Evolutionary conservation across 495 filamentous ascomycete species (phyloP), one percentile per base, ranked within the genome.

Genomic region (Trichodelitschia bisporula): DNA sequence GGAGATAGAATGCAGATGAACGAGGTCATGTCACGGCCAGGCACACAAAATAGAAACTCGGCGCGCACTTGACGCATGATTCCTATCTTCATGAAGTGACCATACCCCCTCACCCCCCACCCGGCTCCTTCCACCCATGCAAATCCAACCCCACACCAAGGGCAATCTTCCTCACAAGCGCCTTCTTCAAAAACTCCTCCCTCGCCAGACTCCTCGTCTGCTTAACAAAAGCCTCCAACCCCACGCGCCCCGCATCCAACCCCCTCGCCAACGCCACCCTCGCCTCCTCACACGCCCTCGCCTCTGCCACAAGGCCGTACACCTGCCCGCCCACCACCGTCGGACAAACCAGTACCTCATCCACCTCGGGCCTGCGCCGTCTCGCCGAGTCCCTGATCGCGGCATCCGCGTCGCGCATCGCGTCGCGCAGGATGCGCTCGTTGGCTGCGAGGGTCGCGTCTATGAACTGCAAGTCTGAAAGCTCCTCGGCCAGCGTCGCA

Each of bases 261-360:
- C 74, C 86, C 26, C 69, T 58, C 16, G 79, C 77, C 24, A 97
- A 58, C 15, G 83, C 69, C 41, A 78, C 86, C 37, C 92, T 67
- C 15, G 75, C 74, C 39, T 92, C 83, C 31, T 69, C 73, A 21
- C 86, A 60, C 4, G 71, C 77, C 29, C 69, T 59, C 46, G 90
- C 84, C 46, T 95, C 86, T 1, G 78, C 73, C 15, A 77, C 75
- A 2, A 82, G 55, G 34, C 73, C 69, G 48, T 92, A 97, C 32
- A 97, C 53, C 59, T 97, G 86, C 40, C 75, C 77, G 4, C 73
- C 80, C 14, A 92, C 83, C 2, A 95, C 76, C 0, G 82, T 90
- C 1, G 82, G 78, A 4, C 83, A 82, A n/a, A 93, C 78, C 6
- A 97, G 59, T 19, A 95, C 58, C 18, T 89, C 77, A 53, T 97